These are phyloP conservation scores for Monosporascus sp. DNA, from an alignment of 2,329 filamentous ascomycete species.

Conservation along the genomic window DNA sequence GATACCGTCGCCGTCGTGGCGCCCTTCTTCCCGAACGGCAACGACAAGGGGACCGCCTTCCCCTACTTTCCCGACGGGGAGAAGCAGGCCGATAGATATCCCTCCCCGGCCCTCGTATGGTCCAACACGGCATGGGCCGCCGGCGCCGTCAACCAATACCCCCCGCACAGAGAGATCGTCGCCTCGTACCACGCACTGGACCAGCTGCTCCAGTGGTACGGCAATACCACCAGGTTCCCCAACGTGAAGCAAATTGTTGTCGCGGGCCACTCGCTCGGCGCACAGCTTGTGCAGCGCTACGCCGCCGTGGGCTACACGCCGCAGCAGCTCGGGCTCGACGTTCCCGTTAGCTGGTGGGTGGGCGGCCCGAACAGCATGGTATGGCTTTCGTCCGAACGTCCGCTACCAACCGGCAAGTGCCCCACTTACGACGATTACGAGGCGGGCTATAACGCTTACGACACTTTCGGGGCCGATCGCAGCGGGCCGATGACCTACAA, in stretches of 20 bases:
- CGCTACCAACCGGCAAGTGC: slow-evolving; percentile 3
- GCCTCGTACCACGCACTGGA: slow-evolving; percentile 6
- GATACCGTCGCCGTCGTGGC: slow-evolving; percentile 1
- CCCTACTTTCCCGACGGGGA: neutral
- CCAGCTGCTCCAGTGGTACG: slow-evolving; percentile 7
- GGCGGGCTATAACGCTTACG: slow-evolving; percentile 6
- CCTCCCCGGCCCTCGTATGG: slow-evolving; percentile 7
- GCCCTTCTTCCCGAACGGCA: slow-evolving; percentile 8
- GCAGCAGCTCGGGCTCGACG: neutral
- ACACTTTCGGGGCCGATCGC: slow-evolving; percentile 1
- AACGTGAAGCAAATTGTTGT: slow-evolving; percentile 9
- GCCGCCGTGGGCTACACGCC: slow-evolving; percentile 7
- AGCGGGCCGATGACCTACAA: slow-evolving; percentile 6
- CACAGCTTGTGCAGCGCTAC: slow-evolving; percentile 7
- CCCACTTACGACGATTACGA: slow-evolving; percentile 5
- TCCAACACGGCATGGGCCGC: slow-evolving; percentile 2
- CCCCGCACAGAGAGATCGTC: neutral
- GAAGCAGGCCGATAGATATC: neutral
- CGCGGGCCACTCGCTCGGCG: slow-evolving; percentile 8
- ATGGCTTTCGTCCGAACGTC: slow-evolving; percentile 3
- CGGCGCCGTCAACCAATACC: slow-evolving; percentile 9
- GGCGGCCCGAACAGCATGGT: slow-evolving; percentile 8
- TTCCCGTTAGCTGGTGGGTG: slow-evolving; percentile 7
- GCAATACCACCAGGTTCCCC: slow-evolving; percentile 3
- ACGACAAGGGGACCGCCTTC: slow-evolving; percentile 6